Evolutionary conservation across 225 moss, liverwort and hornwort genomes (phyloP).

Genomic region (Pseudoscleropodium purum): DNA sequence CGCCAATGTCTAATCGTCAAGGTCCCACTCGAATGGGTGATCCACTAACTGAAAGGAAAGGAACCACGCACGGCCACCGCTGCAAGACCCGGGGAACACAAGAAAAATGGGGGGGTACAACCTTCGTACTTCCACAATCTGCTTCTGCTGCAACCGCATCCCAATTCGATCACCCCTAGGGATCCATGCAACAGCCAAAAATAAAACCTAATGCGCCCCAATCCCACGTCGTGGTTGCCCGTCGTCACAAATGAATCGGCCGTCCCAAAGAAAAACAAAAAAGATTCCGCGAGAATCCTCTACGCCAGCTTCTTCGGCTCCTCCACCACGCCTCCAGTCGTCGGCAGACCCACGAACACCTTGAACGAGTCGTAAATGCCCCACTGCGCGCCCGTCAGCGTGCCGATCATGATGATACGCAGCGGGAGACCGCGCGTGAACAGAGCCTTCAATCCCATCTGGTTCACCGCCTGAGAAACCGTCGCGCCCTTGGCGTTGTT

Average conservation of each 20-base stretch:
- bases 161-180: background rate
- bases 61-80: background rate
- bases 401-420: slow-evolving; percentile 68
- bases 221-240: background rate
- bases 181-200: background rate
- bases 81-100: slow-evolving; percentile 5
- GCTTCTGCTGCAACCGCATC: background rate
- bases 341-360: slow-evolving; percentile 55
- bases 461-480: slow-evolving; percentile 36
- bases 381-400: slow-evolving; percentile 67
- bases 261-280: background rate
- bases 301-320: slow-evolving; percentile 36
- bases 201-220: background rate
- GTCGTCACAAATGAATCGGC: background rate
- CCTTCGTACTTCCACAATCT: slow-evolving; percentile 1
- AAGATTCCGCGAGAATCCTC: background rate
- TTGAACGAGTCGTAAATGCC: slow-evolving; percentile 70
- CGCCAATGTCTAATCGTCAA: background rate
- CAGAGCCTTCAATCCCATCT: slow-evolving; percentile 47
- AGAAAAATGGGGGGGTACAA: background rate
- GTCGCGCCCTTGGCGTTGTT: slow-evolving; percentile 65
- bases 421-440: slow-evolving; percentile 62
- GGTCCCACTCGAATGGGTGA: background rate
- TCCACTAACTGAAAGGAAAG: background rate
- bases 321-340: slow-evolving; percentile 58